Percentiles rank a stretch among this genome's conserved stretches.
Conservation (phyloP, 352 stramenopile species). For the Phytophthora parvispora region DNA sequence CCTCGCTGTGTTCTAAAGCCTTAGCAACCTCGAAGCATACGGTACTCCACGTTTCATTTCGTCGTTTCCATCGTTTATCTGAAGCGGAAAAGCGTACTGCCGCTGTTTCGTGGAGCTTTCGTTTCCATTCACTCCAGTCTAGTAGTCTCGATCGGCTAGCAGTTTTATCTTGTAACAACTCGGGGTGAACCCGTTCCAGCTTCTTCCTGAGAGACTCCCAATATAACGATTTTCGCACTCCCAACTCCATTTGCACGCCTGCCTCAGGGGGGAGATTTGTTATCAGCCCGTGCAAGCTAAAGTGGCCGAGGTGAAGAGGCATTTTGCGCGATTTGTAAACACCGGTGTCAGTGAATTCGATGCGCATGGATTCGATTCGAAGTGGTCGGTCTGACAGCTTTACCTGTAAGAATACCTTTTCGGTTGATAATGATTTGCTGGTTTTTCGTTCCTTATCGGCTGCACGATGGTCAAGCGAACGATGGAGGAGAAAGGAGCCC, state of each 20-base stretch:
- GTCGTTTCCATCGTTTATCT: conserved; percentile 14
- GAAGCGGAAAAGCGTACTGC: conserved; percentile 9
- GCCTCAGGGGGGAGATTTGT: conserved; percentile 45
- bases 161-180: conserved; percentile 11
- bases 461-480: background rate
- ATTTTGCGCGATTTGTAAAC: conserved; percentile 55
- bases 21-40: conserved; percentile 53
- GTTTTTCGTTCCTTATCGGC: background rate
- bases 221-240: conserved; percentile 42
- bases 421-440: background rate
- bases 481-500: conserved; percentile 62
- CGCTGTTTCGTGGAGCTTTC: conserved; percentile 24
- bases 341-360: conserved; percentile 39
- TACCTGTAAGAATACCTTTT: conserved; percentile 47
- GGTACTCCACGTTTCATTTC: conserved; percentile 54
- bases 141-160: conserved; percentile 20
- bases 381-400: conserved; percentile 51
- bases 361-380: conserved; percentile 47
- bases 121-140: conserved; percentile 43
- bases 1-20: conserved; percentile 41
- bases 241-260: conserved; percentile 42
- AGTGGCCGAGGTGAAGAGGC: conserved; percentile 24
- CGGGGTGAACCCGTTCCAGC: conserved; percentile 4
- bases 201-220: conserved; percentile 23
- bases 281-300: conserved; percentile 63